Evolutionary conservation across 768 basidiomycete species (phyloP), one percentile per base, ranked within the genome.

Genomic region (Lentinula raphanica): DNA sequence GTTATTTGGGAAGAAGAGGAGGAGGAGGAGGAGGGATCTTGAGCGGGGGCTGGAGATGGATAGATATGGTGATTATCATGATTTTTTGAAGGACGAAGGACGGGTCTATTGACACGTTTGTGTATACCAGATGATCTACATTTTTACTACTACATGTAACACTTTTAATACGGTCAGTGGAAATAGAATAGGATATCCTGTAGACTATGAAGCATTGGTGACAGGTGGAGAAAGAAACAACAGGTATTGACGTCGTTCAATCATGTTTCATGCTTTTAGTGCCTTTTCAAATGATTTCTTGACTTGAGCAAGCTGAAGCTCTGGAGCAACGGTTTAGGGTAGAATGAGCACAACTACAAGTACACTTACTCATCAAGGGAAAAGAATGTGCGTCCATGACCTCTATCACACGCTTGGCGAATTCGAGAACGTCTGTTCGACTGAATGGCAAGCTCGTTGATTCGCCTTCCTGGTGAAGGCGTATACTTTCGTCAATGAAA

Each of bases 281-380:
- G 42, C 42, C n/a, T 44, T 44, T 25, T 44, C 31, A 1, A 50
- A 50, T n/a, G 29, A 29, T 6, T n/a, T 19, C 29, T n/a, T 50
- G 6, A 82, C 29, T 73, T 85, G 15, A 74, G 78, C 54, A 64
- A 67, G 25, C 23, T 54, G 53, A 39, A 27, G 23, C 1, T 6
- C 53, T 54, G 38, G 3, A 21, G 21, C 9, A 15, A 28, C 6
- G 29, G 8, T 27, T 9, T 35, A 21, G 23, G 12, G 15, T 5
- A 28, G 21, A 28, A 19, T 2, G 23, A 19, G 9, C 11, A 11
- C 23, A 15, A 40, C 11, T 12, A 8, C 12, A 19, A 39, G n/a
- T 5, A 54, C 35, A 13, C 36, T n/a, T 40, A 56, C 54, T 56
- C 54, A 56, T 56, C 40, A 56, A 32, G 3, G 54, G 54, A 32